Conservation (phyloP, 768 basidiomycete genomes). For the Boletus reticuloceps region DNA sequence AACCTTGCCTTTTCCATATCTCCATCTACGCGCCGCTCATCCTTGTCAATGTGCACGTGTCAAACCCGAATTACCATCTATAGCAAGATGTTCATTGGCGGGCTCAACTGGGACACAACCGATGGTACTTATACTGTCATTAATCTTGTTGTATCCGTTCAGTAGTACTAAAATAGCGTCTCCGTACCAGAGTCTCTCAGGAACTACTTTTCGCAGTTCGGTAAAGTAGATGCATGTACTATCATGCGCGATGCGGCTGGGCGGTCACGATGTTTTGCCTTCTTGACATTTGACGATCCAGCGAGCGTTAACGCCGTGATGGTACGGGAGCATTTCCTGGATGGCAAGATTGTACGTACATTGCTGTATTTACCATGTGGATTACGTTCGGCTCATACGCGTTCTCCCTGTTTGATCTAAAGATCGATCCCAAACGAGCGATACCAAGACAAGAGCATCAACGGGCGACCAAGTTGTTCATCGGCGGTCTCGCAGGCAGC, state of each 20-base stretch:
- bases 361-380: conserved; percentile 21
- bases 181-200: conserved; percentile 61
- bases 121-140: conserved; percentile 73
- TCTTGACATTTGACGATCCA: conserved; percentile 93
- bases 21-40: conserved; percentile 25
- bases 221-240: conserved; percentile 94
- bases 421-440: conserved; percentile 99
- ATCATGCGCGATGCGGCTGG: conserved; percentile 98
- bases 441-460: conserved; percentile 96
- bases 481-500: conserved; percentile 87
- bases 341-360: conserved; percentile 90
- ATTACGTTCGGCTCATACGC: conserved; percentile 19
- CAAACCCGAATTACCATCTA: conserved; percentile 31
- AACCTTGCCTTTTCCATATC: conserved; percentile 46
- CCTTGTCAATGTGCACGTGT: conserved; percentile 26
- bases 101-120: conserved; percentile 99
- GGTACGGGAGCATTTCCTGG: conserved; percentile 91
- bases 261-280: conserved; percentile 95
- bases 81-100: conserved; percentile 99
- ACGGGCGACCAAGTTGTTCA: conserved; percentile 91
- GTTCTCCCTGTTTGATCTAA: conserved; percentile 13
- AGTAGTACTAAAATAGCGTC: conserved; percentile 43
- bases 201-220: conserved; percentile 94
- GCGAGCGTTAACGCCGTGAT: conserved; percentile 94
- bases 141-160: conserved; percentile 33